These are phyloP conservation scores for Curvularia lunata DNA, from an alignment of 2,329 filamentous ascomycete species.

Conservation along the genomic window DNA sequence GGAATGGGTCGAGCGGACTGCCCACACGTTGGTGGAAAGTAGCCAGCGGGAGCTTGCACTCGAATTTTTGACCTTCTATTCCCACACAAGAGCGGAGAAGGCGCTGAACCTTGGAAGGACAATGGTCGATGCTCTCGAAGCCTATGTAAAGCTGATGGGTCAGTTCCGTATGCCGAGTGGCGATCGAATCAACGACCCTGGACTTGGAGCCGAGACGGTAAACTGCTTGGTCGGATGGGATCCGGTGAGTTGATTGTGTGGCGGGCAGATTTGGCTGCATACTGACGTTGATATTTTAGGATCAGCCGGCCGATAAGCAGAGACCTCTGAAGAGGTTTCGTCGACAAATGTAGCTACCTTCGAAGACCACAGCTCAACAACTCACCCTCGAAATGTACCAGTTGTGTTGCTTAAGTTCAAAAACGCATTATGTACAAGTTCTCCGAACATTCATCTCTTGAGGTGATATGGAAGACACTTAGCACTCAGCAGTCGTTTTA, in stretches of 20 bases:
- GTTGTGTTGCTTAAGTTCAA: too few relatives aligned
- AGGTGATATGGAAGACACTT: not conserved
- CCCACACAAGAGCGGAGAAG: conserved; percentile 36
- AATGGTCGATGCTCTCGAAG: conserved; percentile 33
- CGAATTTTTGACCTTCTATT: conserved; percentile 33
- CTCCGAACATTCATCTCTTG: not conserved
- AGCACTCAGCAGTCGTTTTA: not conserved
- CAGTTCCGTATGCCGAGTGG: conserved; percentile 29
- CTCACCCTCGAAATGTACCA: not conserved
- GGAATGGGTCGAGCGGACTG: conserved; percentile 33
- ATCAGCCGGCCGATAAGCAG: conserved; percentile 11
- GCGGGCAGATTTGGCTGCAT: not conserved
- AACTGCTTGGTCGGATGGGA: conserved; percentile 41
- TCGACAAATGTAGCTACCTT: conserved; percentile 4
- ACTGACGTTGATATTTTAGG: not conserved
- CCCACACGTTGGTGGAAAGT: conserved; percentile 24
- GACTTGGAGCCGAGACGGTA: conserved; percentile 37
- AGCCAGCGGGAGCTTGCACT: conserved; percentile 27
- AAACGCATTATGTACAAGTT: not conserved
- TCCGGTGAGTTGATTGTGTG: conserved; percentile 16
- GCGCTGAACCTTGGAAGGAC: conserved; percentile 33
- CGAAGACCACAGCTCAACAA: too few relatives aligned
- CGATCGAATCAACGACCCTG: conserved; percentile 36
- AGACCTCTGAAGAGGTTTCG: conserved; percentile 8
- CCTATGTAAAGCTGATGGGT: conserved; percentile 35